Base-by-base conservation (phyloP, 2,329 filamentous ascomycete genomes). In the Sphaerostilbella broomeana region DNA sequence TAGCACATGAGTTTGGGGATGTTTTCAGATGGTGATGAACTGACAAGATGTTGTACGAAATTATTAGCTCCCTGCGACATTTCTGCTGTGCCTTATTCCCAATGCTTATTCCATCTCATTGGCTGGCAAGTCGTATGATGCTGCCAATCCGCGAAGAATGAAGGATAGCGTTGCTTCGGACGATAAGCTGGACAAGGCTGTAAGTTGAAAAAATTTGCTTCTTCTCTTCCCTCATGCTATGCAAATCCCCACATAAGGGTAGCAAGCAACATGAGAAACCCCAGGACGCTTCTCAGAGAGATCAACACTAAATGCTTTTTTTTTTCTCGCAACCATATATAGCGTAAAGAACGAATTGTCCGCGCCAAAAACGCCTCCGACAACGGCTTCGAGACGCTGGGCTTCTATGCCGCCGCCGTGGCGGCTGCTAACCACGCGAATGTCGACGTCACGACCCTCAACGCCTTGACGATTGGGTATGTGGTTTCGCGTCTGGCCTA, bases 341-440 rank as follows among this genome's bases (percentile, higher is more conserved):
- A 75, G 54, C 66, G 63, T 18, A 73, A 80, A 52, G 77, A 76
- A 52, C 66, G 67, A 38, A 62, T 72, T 20, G 54, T 77, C 28
- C 69, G 74, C 35, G 65, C 69, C 19, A 70, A 81, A 51, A 69
- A 71, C 16, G 67, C 69, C 5, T 50, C 58, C 5, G 51, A 56
- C 26, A 72, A 72, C 49, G 63, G 57, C 44, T 60, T 67, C 45
- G 68, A 72, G 54, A 65, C 63, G 3, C 44, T 72, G 9, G 64
- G 63, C 33, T 49, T 68, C 47, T 70, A 61, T 50, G 60, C 66
- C 10, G 61, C 60, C 3, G 62, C 54, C 27, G 59, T 74, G 13
- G 56, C 66, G 25, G 69, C 69, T 12, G 69, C 64, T 46, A 72
- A 70, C 51, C 51, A 56, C n/a, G 58, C 68, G 5, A 60, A 62